A percentile compares a stretch with the other conserved stretches of the same genome.
phyloP scores from a whole-genome alignment of 129 eudicot species.

The Chrysanthemum makinoi region DNA sequence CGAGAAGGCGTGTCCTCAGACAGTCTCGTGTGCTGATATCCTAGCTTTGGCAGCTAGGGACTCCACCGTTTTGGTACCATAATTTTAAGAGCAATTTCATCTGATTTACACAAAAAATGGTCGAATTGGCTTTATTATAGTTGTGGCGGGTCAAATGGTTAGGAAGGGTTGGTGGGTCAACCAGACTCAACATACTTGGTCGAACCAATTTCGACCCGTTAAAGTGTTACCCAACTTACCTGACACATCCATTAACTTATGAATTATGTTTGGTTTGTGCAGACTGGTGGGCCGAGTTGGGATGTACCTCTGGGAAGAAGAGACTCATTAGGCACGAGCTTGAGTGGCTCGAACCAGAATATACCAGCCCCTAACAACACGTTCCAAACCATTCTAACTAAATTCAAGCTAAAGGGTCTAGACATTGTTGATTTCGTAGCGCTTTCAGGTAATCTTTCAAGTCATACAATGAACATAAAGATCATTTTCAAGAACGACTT shows the following conservation, averaged over 20 bases:
- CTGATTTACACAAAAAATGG: neutral
- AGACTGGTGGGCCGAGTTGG: slow-evolving; percentile 97
- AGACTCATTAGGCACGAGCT: slow-evolving; percentile 72
- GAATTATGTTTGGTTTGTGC: slow-evolving; percentile 18
- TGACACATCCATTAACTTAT: neutral
- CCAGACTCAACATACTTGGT: neutral
- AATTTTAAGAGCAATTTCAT: neutral
- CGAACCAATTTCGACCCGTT: neutral
- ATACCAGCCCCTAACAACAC: slow-evolving; percentile 98
- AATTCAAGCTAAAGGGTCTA: slow-evolving; percentile 78
- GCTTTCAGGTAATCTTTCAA: slow-evolving; percentile 55
- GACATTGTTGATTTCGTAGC: slow-evolving; percentile 79
- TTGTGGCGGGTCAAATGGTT: neutral
- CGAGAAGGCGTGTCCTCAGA: slow-evolving; percentile 76
- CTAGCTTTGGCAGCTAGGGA: slow-evolving; percentile 86
- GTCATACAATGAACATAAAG: neutral
- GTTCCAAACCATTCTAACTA: slow-evolving; percentile 84
- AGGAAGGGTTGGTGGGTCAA: neutral
- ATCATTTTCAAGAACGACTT: neutral
- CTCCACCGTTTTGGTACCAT: slow-evolving; percentile 65
- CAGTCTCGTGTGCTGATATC: slow-evolving; percentile 94
- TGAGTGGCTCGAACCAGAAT: slow-evolving; percentile 85
- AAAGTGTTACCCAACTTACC: neutral
- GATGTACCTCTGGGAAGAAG: slow-evolving; percentile 93
- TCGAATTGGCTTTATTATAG: too few species aligned